Conservation (phyloP, 2,329 filamentous ascomycete genomes). For the Aschersonia sp. region DNA sequence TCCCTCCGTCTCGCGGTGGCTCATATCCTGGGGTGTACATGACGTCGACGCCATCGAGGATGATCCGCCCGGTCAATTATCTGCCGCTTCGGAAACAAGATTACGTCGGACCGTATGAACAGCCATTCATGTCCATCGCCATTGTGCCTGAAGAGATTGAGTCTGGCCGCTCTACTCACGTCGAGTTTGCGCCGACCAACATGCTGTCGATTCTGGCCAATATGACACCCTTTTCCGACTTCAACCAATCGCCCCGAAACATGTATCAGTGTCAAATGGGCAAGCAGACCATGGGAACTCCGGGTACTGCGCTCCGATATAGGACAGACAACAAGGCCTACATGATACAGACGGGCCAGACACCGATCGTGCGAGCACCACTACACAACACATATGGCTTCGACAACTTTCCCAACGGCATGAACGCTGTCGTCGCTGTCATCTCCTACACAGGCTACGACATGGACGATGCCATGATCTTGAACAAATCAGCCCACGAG, state of each 20-base stretch:
- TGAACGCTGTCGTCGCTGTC: conserved; percentile 89
- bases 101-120: conserved; percentile 84
- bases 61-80: conserved; percentile 88
- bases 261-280: conserved; percentile 99
- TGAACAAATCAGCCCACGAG: conserved; percentile 95
- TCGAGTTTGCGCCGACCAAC: conserved; percentile 88
- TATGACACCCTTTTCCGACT: conserved; percentile 97
- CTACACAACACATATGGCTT: conserved; percentile 93
- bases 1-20: conserved; percentile 78
- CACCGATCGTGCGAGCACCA: conserved; percentile 80
- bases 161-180: conserved; percentile 82
- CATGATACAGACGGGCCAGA: conserved; percentile 87
- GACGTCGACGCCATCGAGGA: conserved; percentile 70
- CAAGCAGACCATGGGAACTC: conserved; percentile 98
- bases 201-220: conserved; percentile 96
- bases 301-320: conserved; percentile 69
- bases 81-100: conserved; percentile 75
- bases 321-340: conserved; percentile 97
- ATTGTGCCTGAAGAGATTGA: conserved; percentile 78
- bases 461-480: conserved; percentile 99
- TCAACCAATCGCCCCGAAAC: conserved; percentile 96
- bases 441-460: conserved; percentile 98
- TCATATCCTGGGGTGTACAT: conserved; percentile 95
- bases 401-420: conserved; percentile 96
- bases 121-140: conserved; percentile 97